These are phyloP conservation scores for Colletotrichum siamense DNA, from an alignment of 2,329 filamentous ascomycete genomes.

Conservation along the genomic window DNA sequence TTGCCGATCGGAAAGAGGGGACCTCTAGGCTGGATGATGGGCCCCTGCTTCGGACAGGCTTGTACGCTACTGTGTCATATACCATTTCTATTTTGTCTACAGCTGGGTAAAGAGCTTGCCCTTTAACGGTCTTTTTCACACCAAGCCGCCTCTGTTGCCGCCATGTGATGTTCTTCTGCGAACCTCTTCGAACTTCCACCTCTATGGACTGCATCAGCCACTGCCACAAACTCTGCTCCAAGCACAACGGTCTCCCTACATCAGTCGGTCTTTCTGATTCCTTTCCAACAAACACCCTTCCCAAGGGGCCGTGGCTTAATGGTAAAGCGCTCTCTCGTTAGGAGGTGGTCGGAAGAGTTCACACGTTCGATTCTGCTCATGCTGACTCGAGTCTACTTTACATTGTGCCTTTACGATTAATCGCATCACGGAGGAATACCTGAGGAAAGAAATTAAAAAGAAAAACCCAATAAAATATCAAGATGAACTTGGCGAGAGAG, in stretches of 20 bases:
- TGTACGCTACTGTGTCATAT: slow-evolving; percentile 18
- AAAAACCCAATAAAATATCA: too few species aligned
- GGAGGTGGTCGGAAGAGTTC: background rate
- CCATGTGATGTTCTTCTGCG: background rate
- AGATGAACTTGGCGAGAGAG: background rate
- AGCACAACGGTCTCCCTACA: background rate
- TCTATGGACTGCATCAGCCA: background rate
- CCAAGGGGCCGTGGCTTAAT: background rate
- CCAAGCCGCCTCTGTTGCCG: background rate
- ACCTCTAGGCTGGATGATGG: background rate
- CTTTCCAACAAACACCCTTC: background rate
- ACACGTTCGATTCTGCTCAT: background rate
- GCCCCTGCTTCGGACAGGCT: background rate
- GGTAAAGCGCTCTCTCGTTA: background rate
- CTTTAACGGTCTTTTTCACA: background rate
- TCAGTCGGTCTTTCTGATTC: background rate
- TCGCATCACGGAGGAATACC: background rate
- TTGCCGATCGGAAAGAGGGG: background rate
- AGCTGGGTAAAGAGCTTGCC: background rate
- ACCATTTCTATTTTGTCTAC: slow-evolving; percentile 8
- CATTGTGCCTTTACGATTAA: background rate
- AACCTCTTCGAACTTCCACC: background rate
- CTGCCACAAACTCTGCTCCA: background rate
- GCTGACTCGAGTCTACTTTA: background rate
- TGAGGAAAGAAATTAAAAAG: background rate